Evolutionary conservation across 805 yeast species (phyloP), one percentile per base, ranked within the genome.

Genomic region (Brettanomyces naardenensis): DNA sequence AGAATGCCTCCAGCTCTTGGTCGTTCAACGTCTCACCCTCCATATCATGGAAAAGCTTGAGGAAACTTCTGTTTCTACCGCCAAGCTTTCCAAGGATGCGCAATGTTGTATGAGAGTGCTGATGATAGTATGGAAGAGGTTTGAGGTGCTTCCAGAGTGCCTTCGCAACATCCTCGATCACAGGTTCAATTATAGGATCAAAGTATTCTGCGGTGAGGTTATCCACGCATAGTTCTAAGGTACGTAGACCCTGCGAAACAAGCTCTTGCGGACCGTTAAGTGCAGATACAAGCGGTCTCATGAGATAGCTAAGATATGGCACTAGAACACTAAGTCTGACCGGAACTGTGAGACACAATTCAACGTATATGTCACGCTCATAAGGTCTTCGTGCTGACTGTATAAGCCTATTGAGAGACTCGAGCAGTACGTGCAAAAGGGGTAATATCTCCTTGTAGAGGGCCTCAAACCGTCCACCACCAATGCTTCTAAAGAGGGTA

Each of bases 181-280:
- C 97, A 0, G 99, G 97, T 53, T 89, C 97, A 43, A 92, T 79
- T 54, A 92, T 89, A 2, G 98, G 97, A 51, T 92, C 98, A 58
- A 92, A 88, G 58, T 89, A 92, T 46, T 89, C 95, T 0, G 97
- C 95, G 0, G 97, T 94, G 43, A 92, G 61, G 52, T 94, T 92
- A 52, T 92, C 99, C 19, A 92, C 96, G 55, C 98, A 92, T 5
- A 92, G 68, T 54, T 92, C 99, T 41, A 92, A 73, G 0, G 98
- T 94, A 45, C 99, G 68, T 45, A 92, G 65, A 33, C 99, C 99
- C 59, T 92, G 98, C 34, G 89, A 78, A 1, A 92, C 92, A 31
- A 94, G 71, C 44, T 92, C 99, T 44, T 80, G 95, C 1, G 87
- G 72, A 0, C 95, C 95, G 53, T 84, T 84, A 44, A 92, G 65